Conservation (phyloP, 1,284 basidiomycete species). For the Trichosporon faecale region DNA sequence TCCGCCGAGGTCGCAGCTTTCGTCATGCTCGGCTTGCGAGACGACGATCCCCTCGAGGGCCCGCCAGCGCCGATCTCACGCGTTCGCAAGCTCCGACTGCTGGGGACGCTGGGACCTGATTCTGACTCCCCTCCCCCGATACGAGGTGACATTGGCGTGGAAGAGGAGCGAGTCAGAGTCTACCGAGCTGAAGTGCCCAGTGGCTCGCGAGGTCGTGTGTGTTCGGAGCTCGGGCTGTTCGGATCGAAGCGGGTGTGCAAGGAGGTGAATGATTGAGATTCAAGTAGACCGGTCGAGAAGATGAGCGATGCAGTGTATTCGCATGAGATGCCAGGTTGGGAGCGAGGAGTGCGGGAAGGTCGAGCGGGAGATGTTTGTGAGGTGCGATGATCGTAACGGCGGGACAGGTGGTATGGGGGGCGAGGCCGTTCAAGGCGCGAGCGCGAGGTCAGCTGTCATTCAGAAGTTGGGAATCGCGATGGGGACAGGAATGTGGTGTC, state of each 20-base stretch:
- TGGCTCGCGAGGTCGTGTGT: background rate
- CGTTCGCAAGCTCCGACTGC: background rate
- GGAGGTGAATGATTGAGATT: background rate
- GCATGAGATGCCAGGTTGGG: background rate
- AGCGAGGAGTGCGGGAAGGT: background rate
- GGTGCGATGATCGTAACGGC: background rate
- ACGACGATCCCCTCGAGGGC: background rate
- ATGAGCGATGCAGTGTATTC: background rate
- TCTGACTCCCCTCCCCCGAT: background rate
- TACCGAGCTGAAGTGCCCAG: background rate
- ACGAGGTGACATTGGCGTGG: slow-evolving; percentile 5
- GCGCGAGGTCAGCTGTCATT: background rate
- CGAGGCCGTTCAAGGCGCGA: background rate
- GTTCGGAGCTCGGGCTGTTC: background rate
- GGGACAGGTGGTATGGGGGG: background rate
- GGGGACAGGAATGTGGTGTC: background rate
- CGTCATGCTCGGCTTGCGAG: background rate
- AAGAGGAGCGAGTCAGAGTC: background rate
- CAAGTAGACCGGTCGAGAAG: too few relatives aligned
- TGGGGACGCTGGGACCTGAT: background rate
- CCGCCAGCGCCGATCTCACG: background rate
- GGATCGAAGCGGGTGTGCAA: background rate
- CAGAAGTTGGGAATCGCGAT: background rate
- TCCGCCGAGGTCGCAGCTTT: background rate
- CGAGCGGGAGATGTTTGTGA: background rate